A percentile compares a stretch with the other conserved stretches of the same genome.
These are phyloP conservation scores for Phoma sp. DNA, from an alignment of 2,329 filamentous ascomycete genomes.

Conservation along the genomic window DNA sequence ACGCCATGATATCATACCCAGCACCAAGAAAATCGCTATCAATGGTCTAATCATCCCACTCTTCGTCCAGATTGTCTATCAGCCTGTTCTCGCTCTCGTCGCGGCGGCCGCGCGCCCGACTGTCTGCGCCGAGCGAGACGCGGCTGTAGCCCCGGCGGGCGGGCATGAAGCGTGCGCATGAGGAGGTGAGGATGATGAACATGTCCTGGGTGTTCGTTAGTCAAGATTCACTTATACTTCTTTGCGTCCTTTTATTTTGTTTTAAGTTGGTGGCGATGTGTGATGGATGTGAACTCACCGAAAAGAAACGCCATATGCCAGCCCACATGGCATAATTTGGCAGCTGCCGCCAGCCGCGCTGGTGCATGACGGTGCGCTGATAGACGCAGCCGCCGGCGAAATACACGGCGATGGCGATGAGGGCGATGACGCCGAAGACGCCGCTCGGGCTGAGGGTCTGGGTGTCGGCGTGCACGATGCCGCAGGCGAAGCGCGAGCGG, in stretches of 20 bases:
- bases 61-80: constrained; percentile 95
- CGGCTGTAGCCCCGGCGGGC: constrained; percentile 71
- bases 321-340: constrained; percentile 96
- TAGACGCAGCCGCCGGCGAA: constrained; percentile 93
- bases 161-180: constrained; percentile 72
- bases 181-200: constrained; percentile 72
- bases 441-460: constrained; percentile 71
- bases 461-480: constrained; percentile 65
- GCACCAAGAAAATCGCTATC: too few relatives aligned
- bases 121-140: constrained; percentile 60
- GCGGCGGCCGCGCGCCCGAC: constrained; percentile 52
- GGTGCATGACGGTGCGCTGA: constrained; percentile 91
- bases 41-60: constrained; percentile 86
- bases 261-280: too few relatives aligned
- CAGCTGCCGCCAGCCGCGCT: constrained; percentile 91
- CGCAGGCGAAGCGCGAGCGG: constrained; percentile 85
- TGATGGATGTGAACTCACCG: too few relatives aligned
- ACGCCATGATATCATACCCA: too few relatives aligned
- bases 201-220: constrained; percentile 59
- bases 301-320: constrained; percentile 82
- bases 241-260: too few relatives aligned
- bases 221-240: too few relatives aligned
- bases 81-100: constrained; percentile 88
- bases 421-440: constrained; percentile 87
- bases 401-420: constrained; percentile 84